Evolutionary conservation across 495 filamentous ascomycete genomes (phyloP), one percentile per base, ranked within the genome.

Genomic region (Penicillium parvum): DNA sequence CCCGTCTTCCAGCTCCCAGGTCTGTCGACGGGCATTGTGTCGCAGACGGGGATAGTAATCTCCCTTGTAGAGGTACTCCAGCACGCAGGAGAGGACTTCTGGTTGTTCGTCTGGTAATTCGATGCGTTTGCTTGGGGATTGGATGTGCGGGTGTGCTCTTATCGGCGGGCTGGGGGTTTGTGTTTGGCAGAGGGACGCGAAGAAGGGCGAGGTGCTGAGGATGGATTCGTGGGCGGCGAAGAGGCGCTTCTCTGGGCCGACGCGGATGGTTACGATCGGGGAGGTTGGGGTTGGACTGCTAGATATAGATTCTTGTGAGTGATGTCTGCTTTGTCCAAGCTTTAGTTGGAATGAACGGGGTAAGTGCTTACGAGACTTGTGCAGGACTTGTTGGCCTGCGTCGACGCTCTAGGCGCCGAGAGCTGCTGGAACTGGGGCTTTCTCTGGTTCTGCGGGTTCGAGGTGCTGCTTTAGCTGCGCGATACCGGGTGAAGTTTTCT

Each of bases 21-120:
- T 72, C 58, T 81, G 76, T 18, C 70, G 68, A 22, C 74, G 77
- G 60, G 83, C 79, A 65, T 85, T 84, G 65, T 86, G 83, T 16
- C 83, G 50, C 15, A 91, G 66, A 12, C 83, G 78, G 1, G 86
- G 90, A 44, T 83, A 90, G 65, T 96, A 96, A 61, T 95, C 90
- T 50, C 86, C 89, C 74, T 90, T 90, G 77, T 96, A 95, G 45
- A 95, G 81, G 55, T 85, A 95, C 60, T 95, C 90, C 36, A 96
- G 80, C 12, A 96, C 73, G 14, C 84, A 88, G 19, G 89, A 92
- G 73, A 96, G 86, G 55, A 92, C 81, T 59, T 94, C 88, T 11
- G 90, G 86, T 53, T 88, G 78, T 64, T 95, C 90, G 41, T 89
- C 79, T 4, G 90, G 86, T 18, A 96, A 81, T 38, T 82, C 69